Conservation (phyloP, 1,284 basidiomycete species). For the Entoloma clypeatum region DNA sequence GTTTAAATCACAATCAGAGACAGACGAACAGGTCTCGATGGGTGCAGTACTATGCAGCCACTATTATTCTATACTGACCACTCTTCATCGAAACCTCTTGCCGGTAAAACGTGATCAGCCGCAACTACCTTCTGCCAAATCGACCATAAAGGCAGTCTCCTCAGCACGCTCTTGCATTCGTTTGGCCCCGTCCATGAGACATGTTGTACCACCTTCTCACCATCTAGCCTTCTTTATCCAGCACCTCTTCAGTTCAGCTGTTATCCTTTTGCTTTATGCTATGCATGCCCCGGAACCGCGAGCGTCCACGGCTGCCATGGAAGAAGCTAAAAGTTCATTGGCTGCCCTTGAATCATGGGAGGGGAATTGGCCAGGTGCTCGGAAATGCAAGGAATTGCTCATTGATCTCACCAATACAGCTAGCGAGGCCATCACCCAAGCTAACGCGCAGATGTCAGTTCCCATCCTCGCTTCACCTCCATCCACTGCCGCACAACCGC, state of each 20-base stretch:
- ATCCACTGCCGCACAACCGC: slow-evolving; percentile 35
- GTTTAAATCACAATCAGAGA: slow-evolving; percentile 70
- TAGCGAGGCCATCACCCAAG: slow-evolving; percentile 55
- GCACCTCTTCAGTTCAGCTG: slow-evolving; percentile 86
- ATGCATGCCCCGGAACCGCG: slow-evolving; percentile 76
- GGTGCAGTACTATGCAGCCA: slow-evolving; percentile 86
- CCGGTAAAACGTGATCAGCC: slow-evolving; percentile 68
- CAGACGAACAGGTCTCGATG: slow-evolving; percentile 78
- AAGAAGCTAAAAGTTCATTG: slow-evolving; percentile 76
- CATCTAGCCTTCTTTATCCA: slow-evolving; percentile 91
- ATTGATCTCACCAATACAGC: slow-evolving; percentile 66
- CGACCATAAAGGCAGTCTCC: slow-evolving; percentile 73
- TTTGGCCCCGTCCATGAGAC: slow-evolving; percentile 80
- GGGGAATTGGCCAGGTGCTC: slow-evolving; percentile 84
- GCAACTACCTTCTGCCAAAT: slow-evolving; percentile 59
- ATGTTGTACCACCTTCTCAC: slow-evolving; percentile 82
- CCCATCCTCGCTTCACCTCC: slow-evolving; percentile 29
- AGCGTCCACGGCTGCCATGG: slow-evolving; percentile 70
- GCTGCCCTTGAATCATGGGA: slow-evolving; percentile 76
- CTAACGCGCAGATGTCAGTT: slow-evolving; percentile 25
- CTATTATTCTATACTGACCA: slow-evolving; percentile 85
- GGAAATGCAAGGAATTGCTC: slow-evolving; percentile 79
- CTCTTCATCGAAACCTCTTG: slow-evolving; percentile 85
- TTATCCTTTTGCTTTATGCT: slow-evolving; percentile 82
- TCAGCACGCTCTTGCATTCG: slow-evolving; percentile 79